Base-by-base conservation (phyloP, 495 filamentous ascomycete species). In the Tuber melanosporum region DNA sequence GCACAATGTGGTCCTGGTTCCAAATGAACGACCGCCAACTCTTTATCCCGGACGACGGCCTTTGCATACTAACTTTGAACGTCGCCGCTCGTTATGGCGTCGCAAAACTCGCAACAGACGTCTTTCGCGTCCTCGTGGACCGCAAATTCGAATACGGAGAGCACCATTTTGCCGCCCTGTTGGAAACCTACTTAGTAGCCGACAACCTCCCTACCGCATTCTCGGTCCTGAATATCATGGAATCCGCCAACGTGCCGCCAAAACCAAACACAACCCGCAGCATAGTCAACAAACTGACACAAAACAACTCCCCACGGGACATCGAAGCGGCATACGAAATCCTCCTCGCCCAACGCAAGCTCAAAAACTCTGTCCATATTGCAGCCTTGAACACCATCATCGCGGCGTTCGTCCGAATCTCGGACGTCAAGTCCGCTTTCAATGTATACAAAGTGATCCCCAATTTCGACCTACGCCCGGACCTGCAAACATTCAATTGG, bases 121-220 rank as follows among this genome's bases (percentile, higher is more conserved):
- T 89, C 57, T 87, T 94, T 78, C 87, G 88, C 66, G 82, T 87
- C 57, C 86, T 91, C 26, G 87, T 88, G 0, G 83, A 87, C 6
- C 86, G 89, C 20, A 87, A 86, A 2, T 83, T 87, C 36, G 83
- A 86, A 49, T 86, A 93, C 44, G 84, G 86, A 4, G 78, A 86
- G 7, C 87, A 91, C 71, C 92, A 97, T 82, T 97, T 95, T 85
- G 92, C 94, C 83, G 86, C 89, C 44, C 87, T 97, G 22, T 82
- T 94, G 32, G 88, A 92, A 74, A 86, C 90, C 47, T 91, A 96
- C 82, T 83, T 88, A n/a, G 82, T 66, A 41, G 83, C 84, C 8
- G 87, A 86, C 1, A 88, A 91, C 74, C 76, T 92, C 15, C 81
- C 77, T 45, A 86, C 87, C 49, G 89, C 88, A 1, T 88, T 93